Percentiles rank a stretch among this genome's conserved stretches.
phyloP scores from a whole-genome alignment of 192 early-diverging fungal species.

The Entomortierella beljakovae region DNA sequence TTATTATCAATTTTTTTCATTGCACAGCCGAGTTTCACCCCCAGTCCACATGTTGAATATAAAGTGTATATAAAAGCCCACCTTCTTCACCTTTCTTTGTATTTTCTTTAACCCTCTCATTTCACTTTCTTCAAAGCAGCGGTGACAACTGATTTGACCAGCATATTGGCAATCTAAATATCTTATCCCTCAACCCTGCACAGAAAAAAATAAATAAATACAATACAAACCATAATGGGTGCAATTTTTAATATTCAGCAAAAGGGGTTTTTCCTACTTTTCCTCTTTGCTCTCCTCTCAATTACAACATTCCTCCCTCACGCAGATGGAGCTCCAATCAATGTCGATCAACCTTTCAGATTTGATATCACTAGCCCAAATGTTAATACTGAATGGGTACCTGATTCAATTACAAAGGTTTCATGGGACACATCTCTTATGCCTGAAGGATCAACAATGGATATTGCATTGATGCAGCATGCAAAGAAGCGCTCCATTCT shows the following conservation, averaged over 20 bases:
- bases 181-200: too few relatives aligned
- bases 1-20: too few relatives aligned
- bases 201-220: too few relatives aligned
- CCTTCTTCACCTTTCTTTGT: too few relatives aligned
- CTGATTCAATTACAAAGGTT: neutral
- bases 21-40: too few relatives aligned
- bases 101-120: too few relatives aligned
- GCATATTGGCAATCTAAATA: too few relatives aligned
- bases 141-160: too few relatives aligned
- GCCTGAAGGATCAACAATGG: conserved; percentile 10
- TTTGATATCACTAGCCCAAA: neutral
- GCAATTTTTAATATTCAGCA: neutral
- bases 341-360: neutral
- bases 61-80: too few relatives aligned
- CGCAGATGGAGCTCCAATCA: neutral
- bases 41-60: too few relatives aligned
- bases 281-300: neutral
- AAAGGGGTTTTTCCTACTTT: neutral
- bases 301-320: neutral
- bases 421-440: conserved; percentile 6
- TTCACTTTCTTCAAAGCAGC: too few relatives aligned
- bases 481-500: neutral
- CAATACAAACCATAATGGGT: too few relatives aligned
- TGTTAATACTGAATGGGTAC: neutral
- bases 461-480: conserved; percentile 12